Evolutionary conservation across 495 filamentous ascomycete species (phyloP), one percentile per base, ranked within the genome.

Genomic region (Neurospora sp.): DNA sequence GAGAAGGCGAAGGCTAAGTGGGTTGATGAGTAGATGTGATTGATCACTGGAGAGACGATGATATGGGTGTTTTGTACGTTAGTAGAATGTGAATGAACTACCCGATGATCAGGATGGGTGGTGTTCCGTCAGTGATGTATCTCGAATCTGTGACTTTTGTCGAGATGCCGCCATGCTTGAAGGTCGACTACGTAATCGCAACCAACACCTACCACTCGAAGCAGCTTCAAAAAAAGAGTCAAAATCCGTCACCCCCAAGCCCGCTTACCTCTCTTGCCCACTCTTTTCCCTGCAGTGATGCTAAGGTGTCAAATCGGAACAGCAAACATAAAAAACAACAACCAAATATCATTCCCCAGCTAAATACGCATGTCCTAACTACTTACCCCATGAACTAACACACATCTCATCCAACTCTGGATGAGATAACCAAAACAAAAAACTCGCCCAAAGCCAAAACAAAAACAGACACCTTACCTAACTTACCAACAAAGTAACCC

Each of bases 1-100:
- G 92, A 96, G 85, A 98, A 97, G 90, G 89, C 92, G 85, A 95
- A 97, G 87, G 85, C 96, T 1, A 89, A 97, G 81, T 99, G 96
- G 96, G 90, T 86, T 35, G 82, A 98, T 79, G 89, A 94, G 37
- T 35, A 31, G 31, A 31, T 31, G 27, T 31, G 27, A 2, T 1
- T 31, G 27, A 31, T 31, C 1, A 31, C 27, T 31, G 27, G 27
- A 2, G 27, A 31, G 27, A 31, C 27, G 27, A 2, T 31, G 27
- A 31, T 31, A 2, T 31, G 27, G 1, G 27, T 31, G 27, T 31
- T 31, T 31, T 31, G 27, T 31, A n/a, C n/a, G n/a, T n/a, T n/a
- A n/a, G n/a, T n/a, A n/a, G n/a, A n/a, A n/a, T n/a, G n/a, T n/a
- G n/a, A n/a, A 27, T 27, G 27, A 27, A 27, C 27, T 27, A 1